Percentiles rank a stretch among this genome's conserved stretches.
Conservation (phyloP, 2,329 filamentous ascomycete genomes). For the Dactylellina sp. region DNA sequence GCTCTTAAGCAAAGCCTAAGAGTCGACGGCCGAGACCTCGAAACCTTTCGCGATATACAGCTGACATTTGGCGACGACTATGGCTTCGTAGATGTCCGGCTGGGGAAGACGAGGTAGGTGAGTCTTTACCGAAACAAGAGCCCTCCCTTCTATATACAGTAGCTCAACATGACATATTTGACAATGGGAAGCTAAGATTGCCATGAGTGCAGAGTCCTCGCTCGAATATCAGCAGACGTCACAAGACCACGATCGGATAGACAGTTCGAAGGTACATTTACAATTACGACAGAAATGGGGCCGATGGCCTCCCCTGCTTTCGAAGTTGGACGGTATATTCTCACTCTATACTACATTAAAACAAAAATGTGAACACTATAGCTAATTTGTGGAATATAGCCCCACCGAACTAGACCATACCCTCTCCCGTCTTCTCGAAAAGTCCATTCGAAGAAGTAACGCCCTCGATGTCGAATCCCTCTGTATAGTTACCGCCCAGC, state of each 20-base stretch:
- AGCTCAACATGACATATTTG: too few relatives aligned
- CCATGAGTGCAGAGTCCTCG: conserved; percentile 74
- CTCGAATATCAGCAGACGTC: conserved; percentile 87
- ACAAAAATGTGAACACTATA: conserved; percentile 59
- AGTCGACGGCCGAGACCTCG: conserved; percentile 83
- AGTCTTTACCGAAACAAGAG: conserved; percentile 2
- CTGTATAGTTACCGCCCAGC: conserved; percentile 88
- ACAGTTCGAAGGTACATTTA: conserved; percentile 95
- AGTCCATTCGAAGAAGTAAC: conserved; percentile 89
- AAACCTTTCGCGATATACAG: conserved; percentile 81
- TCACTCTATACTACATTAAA: conserved; percentile 13
- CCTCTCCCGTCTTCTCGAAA: conserved; percentile 88
- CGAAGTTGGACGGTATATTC: conserved; percentile 77
- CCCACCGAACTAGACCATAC: conserved; percentile 86
- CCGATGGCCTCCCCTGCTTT: conserved; percentile 93
- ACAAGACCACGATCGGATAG: conserved; percentile 86
- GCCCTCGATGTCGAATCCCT: conserved; percentile 95
- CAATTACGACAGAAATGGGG: conserved; percentile 88
- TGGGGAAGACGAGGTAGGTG: conserved; percentile 87
- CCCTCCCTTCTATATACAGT: too few relatives aligned
- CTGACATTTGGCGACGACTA: conserved; percentile 90
- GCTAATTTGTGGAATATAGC: conserved; percentile 66
- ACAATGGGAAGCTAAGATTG: conserved; percentile 2
- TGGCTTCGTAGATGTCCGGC: conserved; percentile 84
- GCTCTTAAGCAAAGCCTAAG: conserved; percentile 84